A percentile compares a stretch with the other conserved stretches of the same genome.
Conservation (phyloP, 352 stramenopile species). For the Phytophthora idaei region DNA sequence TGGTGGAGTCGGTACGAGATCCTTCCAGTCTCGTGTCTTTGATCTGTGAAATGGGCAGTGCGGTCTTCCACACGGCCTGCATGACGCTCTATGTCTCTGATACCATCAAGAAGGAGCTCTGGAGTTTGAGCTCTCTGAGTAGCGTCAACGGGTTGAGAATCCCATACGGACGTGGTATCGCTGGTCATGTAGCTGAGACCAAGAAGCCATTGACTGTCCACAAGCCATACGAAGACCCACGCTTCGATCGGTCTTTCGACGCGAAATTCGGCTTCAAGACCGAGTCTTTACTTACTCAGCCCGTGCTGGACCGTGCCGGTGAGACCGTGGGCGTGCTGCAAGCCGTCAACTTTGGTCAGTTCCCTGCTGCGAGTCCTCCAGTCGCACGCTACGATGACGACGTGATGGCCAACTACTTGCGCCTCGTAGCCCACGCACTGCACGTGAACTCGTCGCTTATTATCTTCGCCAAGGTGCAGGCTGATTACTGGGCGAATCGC, state of each 20-base stretch:
- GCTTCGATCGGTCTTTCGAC: slow-evolving; percentile 85
- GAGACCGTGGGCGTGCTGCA: slow-evolving; percentile 74
- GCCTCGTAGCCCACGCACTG: slow-evolving; percentile 63
- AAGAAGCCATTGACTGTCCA: slow-evolving; percentile 65
- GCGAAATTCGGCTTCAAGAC: slow-evolving; percentile 86
- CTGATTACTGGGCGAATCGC: slow-evolving; percentile 76
- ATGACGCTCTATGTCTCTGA: slow-evolving; percentile 80
- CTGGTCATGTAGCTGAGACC: slow-evolving; percentile 63
- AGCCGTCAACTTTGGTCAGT: slow-evolving; percentile 62
- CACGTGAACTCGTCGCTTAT: slow-evolving; percentile 79
- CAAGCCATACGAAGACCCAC: slow-evolving; percentile 77
- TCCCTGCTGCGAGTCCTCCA: slow-evolving; percentile 51
- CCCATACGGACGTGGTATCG: slow-evolving; percentile 77
- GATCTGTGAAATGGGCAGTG: slow-evolving; percentile 71
- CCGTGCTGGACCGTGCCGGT: slow-evolving; percentile 67
- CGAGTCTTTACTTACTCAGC: slow-evolving; percentile 74
- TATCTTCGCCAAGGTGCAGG: slow-evolving; percentile 83
- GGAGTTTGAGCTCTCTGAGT: slow-evolving; percentile 70
- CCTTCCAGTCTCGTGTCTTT: slow-evolving; percentile 72
- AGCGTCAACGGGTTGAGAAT: slow-evolving; percentile 81
- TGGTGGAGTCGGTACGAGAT: slow-evolving; percentile 73
- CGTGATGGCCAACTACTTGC: slow-evolving; percentile 68
- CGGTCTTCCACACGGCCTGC: slow-evolving; percentile 71
- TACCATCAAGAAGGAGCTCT: slow-evolving; percentile 76
- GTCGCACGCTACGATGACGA: slow-evolving; percentile 67